phyloP scores from a whole-genome alignment of 2,329 filamentous ascomycete genomes.

The Tolypocladium cylindrosporum region DNA sequence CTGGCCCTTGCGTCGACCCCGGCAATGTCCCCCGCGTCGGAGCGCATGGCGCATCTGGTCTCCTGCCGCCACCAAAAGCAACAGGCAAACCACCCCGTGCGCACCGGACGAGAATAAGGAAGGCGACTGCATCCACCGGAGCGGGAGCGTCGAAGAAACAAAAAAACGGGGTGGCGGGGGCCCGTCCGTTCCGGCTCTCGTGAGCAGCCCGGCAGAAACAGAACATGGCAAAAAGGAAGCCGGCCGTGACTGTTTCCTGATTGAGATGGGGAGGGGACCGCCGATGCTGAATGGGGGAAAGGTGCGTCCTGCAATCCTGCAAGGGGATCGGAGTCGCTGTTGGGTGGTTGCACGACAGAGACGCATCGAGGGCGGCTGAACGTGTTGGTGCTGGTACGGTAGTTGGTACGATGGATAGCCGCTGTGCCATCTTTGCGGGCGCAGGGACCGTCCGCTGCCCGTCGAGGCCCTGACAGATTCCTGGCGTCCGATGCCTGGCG shows the following conservation, averaged over 20 bases:
- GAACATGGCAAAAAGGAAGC: neutral
- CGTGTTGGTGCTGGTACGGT: too few species aligned
- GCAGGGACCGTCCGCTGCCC: too few species aligned
- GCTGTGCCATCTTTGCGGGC: too few species aligned
- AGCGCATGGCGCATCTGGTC: neutral
- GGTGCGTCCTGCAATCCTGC: neutral
- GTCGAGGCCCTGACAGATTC: too few species aligned
- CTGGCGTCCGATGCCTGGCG: too few species aligned
- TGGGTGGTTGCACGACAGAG: neutral
- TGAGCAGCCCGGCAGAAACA: neutral
- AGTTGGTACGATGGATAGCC: too few species aligned
- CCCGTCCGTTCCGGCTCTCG: neutral
- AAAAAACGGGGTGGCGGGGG: neutral
- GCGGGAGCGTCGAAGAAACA: neutral
- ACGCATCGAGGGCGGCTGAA: neutral
- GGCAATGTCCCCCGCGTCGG: neutral
- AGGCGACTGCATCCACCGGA: neutral
- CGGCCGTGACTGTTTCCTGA: neutral
- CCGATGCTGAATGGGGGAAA: neutral
- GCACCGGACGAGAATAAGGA: neutral
- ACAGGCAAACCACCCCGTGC: neutral
- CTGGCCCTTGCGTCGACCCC: neutral
- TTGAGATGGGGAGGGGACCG: neutral
- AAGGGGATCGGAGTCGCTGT: neutral
- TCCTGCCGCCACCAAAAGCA: neutral